Evolutionary conservation across 2,329 filamentous ascomycete species (phyloP), one percentile per base, ranked within the genome.

Genomic region (Stemphylium vesicarium): DNA sequence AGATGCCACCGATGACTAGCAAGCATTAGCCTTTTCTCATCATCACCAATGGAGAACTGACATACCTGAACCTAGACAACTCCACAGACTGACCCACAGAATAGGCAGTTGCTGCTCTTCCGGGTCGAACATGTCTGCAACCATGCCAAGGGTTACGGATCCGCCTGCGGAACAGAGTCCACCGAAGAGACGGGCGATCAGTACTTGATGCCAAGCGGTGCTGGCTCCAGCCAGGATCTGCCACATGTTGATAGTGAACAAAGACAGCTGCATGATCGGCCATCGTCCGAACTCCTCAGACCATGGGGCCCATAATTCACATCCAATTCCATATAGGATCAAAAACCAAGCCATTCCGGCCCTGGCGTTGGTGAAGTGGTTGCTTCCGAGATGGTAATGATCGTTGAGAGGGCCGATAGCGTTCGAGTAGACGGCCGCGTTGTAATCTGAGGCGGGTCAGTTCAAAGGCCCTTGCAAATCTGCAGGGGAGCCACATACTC

Each of bases 291-390:
- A 81, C 67, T 95, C 91, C 72, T 95, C 91, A 33, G 85, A 89
- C 89, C 90, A 83, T 63, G 29, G 91, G 0, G 91, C 91, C 91
- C 91, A 95, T 0, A 94, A 81, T 73, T 95, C 91, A 71, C 91
- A 95, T 20, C 91, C 91, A 69, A 95, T 92, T 26, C 90, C 91
- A 70, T 95, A 95, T 1, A 87, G 73, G 38, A 95, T 82, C 40
- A 95, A 77, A 77, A 93, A 95, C 62, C 92, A 85, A 78, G 89
- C 87, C 63, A 90, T 88, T 67, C 90, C 91, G 7, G 63, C 60
- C 32, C 77, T 60, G 71, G 79, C 60, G 74, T 79, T 50, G 64
- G 72, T 88, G 15, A 65, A 57, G 39, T 66, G 62, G 18, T 66
- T 60, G 9, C 8, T 47, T 11, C 62, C 58, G 26, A 68, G 56